A percentile compares a stretch with the other conserved stretches of the same genome.
Evolutionary conservation across 805 yeast genomes (phyloP).

Genomic region (Wickerhamiella hasegawae): DNA sequence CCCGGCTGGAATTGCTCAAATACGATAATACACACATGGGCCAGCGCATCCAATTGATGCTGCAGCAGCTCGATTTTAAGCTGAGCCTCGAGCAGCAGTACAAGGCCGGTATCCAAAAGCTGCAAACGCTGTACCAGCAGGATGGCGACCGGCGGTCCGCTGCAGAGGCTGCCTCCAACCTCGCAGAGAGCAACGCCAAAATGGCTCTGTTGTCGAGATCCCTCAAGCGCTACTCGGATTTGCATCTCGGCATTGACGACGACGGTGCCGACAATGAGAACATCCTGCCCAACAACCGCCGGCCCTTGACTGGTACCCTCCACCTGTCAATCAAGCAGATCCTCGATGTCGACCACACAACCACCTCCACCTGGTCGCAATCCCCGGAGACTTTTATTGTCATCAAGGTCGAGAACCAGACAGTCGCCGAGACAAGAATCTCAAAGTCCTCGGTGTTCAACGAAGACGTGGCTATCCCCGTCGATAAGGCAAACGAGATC

Average conservation of each 20-base stretch:
- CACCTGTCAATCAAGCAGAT: conserved; percentile 59
- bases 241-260: conserved; percentile 43
- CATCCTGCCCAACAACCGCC: conserved; percentile 55
- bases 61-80: conserved; percentile 86
- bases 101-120: conserved; percentile 79
- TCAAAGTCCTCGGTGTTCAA: conserved; percentile 60
- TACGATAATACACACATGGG: conserved; percentile 92
- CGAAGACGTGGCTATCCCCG: conserved; percentile 65
- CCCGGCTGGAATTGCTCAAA: conserved; percentile 52
- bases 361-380: conserved; percentile 62
- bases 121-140: conserved; percentile 66
- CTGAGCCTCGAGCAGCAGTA: conserved; percentile 89
- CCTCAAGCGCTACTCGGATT: conserved; percentile 73
- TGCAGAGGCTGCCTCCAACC: conserved; percentile 79
- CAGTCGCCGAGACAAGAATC: conserved; percentile 59
- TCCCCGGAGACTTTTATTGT: conserved; percentile 66
- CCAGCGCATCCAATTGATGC: conserved; percentile 87
- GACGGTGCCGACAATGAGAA: conserved; percentile 41
- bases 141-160: conserved; percentile 83
- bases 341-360: conserved; percentile 84
- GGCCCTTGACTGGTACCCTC: conserved; percentile 70
- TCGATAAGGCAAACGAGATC: conserved; percentile 84
- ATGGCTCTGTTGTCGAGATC: conserved; percentile 72
- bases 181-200: conserved; percentile 68
- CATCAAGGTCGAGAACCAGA: conserved; percentile 78